Conservation (phyloP, 208 protist genomes). For the Angomonas ambiguus region DNA sequence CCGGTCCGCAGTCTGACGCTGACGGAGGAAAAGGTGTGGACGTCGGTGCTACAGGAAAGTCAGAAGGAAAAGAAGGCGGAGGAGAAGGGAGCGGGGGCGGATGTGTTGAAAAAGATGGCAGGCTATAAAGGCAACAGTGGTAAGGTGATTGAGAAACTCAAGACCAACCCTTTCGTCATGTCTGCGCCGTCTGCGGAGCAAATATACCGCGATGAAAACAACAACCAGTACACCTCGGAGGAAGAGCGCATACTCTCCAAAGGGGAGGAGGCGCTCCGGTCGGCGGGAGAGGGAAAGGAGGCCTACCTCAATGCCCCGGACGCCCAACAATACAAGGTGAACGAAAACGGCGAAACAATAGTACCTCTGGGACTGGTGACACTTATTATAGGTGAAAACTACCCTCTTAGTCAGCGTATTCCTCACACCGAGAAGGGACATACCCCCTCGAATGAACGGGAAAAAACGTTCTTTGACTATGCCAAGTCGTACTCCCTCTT, state of each 20-base stretch:
- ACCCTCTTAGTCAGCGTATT: conserved; percentile 49
- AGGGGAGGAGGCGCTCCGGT: not conserved
- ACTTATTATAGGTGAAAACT: conserved; percentile 67
- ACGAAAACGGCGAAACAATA: conserved; percentile 25
- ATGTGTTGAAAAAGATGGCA: not conserved
- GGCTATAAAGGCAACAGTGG: not conserved
- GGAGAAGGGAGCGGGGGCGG: conserved; percentile 10
- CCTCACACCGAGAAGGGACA: conserved; percentile 34
- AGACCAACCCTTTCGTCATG: not conserved
- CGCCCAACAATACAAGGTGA: not conserved
- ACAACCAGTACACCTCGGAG: not conserved
- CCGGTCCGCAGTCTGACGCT: conserved; percentile 28
- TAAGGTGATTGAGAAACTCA: not conserved
- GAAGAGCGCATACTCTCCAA: not conserved
- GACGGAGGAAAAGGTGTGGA: conserved; percentile 23
- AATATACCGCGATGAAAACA: not conserved
- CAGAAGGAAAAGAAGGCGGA: not conserved
- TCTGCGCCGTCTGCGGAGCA: not conserved
- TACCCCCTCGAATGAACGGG: not conserved
- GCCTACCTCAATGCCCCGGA: not conserved
- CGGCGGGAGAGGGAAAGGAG: not conserved
- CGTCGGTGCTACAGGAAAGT: conserved; percentile 10
- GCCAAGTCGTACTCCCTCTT: not conserved
- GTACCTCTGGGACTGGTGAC: conserved; percentile 77
- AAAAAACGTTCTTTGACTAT: not conserved